phyloP scores from a whole-genome alignment of 495 filamentous ascomycete species.

The Talaromyces proteolyticus region DNA sequence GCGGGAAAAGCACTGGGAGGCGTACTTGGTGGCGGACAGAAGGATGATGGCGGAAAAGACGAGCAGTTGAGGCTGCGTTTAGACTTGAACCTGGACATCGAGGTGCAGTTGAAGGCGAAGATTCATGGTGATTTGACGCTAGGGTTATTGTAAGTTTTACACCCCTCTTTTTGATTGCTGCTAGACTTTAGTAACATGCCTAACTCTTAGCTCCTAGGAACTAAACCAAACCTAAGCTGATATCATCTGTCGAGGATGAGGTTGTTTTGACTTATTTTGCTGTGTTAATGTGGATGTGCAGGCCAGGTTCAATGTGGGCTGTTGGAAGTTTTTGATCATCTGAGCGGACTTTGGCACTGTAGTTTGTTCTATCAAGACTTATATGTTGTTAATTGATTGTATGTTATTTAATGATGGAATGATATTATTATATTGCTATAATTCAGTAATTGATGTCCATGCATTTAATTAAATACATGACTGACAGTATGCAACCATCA shows the following conservation, averaged over 20 bases:
- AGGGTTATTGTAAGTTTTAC: slow-evolving; percentile 67
- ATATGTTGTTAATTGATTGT: neutral
- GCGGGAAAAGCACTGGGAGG: slow-evolving; percentile 55
- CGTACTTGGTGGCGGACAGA: slow-evolving; percentile 27
- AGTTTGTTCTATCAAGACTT: neutral
- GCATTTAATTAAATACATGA: neutral
- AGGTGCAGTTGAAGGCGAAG: slow-evolving; percentile 85
- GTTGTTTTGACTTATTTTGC: too few species aligned
- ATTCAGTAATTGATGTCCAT: neutral
- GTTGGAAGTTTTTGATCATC: too few species aligned
- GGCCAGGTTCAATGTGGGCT: too few species aligned
- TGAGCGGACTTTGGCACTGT: neutral
- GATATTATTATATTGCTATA: neutral
- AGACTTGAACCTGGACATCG: slow-evolving; percentile 83
- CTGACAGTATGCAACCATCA: too few species aligned
- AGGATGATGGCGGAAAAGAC: slow-evolving; percentile 45
- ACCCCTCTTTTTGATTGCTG: neutral
- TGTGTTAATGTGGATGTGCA: too few species aligned
- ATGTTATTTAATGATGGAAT: too few species aligned
- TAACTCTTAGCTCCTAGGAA: slow-evolving; percentile 10
- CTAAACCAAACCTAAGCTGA: neutral
- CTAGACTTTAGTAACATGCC: slow-evolving; percentile 5
- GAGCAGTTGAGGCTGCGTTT: slow-evolving; percentile 73
- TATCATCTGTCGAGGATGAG: neutral
- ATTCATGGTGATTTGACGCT: slow-evolving; percentile 88